Percentiles rank a stretch among this genome's conserved stretches.
These are phyloP conservation scores for Entelexis paramagnoliae DNA, from an alignment of 1,139 yeast species.

Conservation along the genomic window DNA sequence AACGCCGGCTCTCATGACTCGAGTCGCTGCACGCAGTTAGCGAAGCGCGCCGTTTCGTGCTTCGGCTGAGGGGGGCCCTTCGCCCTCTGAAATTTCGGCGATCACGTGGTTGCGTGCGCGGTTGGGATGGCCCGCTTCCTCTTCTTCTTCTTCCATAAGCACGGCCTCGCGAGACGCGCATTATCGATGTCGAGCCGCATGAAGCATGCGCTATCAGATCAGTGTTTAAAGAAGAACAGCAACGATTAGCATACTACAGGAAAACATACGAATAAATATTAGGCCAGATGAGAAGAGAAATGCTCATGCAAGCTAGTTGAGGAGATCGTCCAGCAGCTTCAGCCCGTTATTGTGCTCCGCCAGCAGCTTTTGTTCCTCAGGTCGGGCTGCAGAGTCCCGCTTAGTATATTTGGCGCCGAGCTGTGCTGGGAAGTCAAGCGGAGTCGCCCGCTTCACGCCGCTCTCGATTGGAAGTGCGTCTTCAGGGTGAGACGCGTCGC, in stretches of 20 bases:
- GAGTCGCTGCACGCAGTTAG: neutral
- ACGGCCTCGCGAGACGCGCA: too few relatives aligned
- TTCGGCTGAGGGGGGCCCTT: neutral
- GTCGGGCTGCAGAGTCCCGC: too few relatives aligned
- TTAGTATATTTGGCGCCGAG: neutral
- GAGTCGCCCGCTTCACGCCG: neutral
- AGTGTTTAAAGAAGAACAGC: too few relatives aligned
- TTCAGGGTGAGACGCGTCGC: neutral
- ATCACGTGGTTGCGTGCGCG: too few relatives aligned
- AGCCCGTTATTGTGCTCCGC: conserved; percentile 16
- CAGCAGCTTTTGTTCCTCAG: neutral
- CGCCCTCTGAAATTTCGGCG: neutral
- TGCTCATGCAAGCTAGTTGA: neutral
- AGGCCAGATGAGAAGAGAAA: conserved; percentile 9
- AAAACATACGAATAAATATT: neutral
- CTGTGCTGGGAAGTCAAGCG: conserved; percentile 8
- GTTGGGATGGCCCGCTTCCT: too few relatives aligned
- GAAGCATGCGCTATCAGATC: too few relatives aligned
- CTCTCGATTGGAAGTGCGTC: neutral
- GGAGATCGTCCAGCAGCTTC: conserved; percentile 10
- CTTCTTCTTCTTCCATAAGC: too few relatives aligned
- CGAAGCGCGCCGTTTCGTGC: neutral
- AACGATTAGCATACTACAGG: neutral
- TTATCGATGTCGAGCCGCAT: too few relatives aligned
- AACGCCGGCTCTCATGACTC: neutral